Conservation (phyloP, 2,329 filamentous ascomycete species). For the Neocucurbitaria cava region DNA sequence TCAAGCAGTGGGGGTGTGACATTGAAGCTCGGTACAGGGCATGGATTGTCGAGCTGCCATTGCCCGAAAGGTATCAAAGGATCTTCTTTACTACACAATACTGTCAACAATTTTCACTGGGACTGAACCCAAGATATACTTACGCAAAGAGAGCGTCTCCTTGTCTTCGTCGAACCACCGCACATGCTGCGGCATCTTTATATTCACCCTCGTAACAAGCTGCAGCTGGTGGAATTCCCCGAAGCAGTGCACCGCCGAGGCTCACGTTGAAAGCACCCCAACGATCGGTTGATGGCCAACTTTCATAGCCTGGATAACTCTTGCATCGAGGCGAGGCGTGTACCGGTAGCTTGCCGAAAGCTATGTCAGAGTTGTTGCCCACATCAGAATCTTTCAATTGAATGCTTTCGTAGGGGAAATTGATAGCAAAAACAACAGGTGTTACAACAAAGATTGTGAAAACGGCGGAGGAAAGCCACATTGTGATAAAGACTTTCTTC, state of each 20-base stretch:
- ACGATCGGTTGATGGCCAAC: slow-evolving; percentile 30
- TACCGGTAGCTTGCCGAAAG: slow-evolving; percentile 23
- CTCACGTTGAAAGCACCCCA: slow-evolving; percentile 33
- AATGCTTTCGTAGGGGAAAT: slow-evolving; percentile 33
- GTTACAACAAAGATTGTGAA: neutral
- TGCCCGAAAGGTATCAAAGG: slow-evolving; percentile 28
- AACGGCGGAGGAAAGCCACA: neutral
- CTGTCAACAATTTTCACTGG: neutral
- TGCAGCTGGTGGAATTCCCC: slow-evolving; percentile 33
- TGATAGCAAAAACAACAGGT: slow-evolving; percentile 19
- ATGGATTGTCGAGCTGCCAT: slow-evolving; percentile 31
- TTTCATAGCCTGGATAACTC: slow-evolving; percentile 30
- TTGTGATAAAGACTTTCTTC: neutral
- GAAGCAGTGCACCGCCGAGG: slow-evolving; percentile 31
- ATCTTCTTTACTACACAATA: slow-evolving; percentile 26
- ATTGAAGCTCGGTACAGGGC: slow-evolving; percentile 14
- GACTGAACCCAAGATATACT: neutral
- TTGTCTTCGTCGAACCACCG: slow-evolving; percentile 10
- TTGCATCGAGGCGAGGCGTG: slow-evolving; percentile 23
- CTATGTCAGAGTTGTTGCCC: slow-evolving; percentile 27
- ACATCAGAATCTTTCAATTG: slow-evolving; percentile 30
- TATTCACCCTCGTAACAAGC: slow-evolving; percentile 34
- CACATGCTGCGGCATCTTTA: slow-evolving; percentile 24
- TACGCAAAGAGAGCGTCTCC: slow-evolving; percentile 28
- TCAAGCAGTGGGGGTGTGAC: slow-evolving; percentile 9